These are phyloP conservation scores for Boletellus deceptivus DNA, from an alignment of 1,284 basidiomycete genomes.

Conservation along the genomic window DNA sequence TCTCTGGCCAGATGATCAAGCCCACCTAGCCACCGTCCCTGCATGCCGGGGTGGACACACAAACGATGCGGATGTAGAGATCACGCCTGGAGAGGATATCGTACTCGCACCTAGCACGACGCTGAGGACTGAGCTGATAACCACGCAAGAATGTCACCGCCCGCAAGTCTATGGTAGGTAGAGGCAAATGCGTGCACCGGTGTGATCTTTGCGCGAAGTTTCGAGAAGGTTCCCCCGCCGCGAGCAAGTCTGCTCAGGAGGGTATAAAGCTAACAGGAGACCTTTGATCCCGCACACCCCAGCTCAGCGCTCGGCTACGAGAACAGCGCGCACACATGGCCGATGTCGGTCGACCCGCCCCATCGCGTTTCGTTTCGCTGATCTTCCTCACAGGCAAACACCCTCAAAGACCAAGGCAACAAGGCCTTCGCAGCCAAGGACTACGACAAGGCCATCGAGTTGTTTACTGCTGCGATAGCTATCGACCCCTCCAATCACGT, in stretches of 20 bases:
- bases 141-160: too few relatives aligned
- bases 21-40: too few relatives aligned
- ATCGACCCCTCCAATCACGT: constrained; percentile 86
- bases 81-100: too few relatives aligned
- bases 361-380: neutral
- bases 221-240: constrained; percentile 31
- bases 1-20: too few relatives aligned
- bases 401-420: constrained; percentile 92
- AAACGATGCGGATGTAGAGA: too few relatives aligned
- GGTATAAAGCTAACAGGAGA: constrained; percentile 9
- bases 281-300: neutral
- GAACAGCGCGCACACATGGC: constrained; percentile 20
- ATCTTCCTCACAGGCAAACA: constrained; percentile 42
- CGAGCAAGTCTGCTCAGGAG: constrained; percentile 4
- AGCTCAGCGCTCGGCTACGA: neutral
- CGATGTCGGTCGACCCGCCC: constrained; percentile 23
- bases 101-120: too few relatives aligned
- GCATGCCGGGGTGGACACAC: too few relatives aligned
- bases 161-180: too few relatives aligned
- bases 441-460: constrained; percentile 84
- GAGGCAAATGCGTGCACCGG: neutral
- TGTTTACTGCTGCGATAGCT: constrained; percentile 86
- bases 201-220: constrained; percentile 21
- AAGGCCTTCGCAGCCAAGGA: constrained; percentile 94
- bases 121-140: too few relatives aligned